Evolutionary conservation across 306 rosid species (phyloP).

Genomic region (Astragalus membranaceus): DNA sequence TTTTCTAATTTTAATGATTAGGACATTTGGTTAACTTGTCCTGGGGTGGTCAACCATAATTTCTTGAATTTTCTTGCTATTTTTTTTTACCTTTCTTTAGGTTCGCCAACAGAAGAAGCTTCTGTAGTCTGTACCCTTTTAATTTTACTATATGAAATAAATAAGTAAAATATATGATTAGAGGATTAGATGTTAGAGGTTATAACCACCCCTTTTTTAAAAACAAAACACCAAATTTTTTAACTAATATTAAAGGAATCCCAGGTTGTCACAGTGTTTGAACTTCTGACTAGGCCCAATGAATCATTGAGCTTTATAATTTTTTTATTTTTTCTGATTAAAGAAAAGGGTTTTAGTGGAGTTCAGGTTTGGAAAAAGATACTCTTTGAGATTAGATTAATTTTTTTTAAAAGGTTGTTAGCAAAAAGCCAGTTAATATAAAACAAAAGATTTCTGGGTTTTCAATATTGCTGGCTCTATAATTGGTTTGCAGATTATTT

Average conservation of each 20-base stretch:
- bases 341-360: conserved; percentile 54
- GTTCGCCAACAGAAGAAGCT: conserved; percentile 67
- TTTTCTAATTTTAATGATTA: conserved; percentile 58
- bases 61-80: conserved; percentile 48
- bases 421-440: conserved; percentile 53
- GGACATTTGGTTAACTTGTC: conserved; percentile 36
- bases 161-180: conserved; percentile 14
- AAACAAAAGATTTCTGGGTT: conserved; percentile 40
- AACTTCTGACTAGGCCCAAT: conserved; percentile 84
- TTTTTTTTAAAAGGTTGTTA: conserved; percentile 41
- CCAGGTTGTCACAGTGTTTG: conserved; percentile 89
- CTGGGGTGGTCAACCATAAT: conserved; percentile 70
- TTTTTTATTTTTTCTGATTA: conserved; percentile 33
- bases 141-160: conserved; percentile 27
- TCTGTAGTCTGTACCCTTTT: conserved; percentile 55
- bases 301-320: conserved; percentile 54
- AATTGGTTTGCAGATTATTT: conserved; percentile 53
- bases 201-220: conserved; percentile 40
- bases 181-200: conserved; percentile 27
- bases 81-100: conserved; percentile 39
- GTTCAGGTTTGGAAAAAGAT: conserved; percentile 79
- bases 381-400: conserved; percentile 25
- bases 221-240: background rate
- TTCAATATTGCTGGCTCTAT: conserved; percentile 46
- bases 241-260: conserved; percentile 40